A percentile compares a stretch with the other conserved stretches of the same genome.
phyloP scores from a whole-genome alignment of 1,139 yeast genomes.

The Geotrichum carabidarum region DNA sequence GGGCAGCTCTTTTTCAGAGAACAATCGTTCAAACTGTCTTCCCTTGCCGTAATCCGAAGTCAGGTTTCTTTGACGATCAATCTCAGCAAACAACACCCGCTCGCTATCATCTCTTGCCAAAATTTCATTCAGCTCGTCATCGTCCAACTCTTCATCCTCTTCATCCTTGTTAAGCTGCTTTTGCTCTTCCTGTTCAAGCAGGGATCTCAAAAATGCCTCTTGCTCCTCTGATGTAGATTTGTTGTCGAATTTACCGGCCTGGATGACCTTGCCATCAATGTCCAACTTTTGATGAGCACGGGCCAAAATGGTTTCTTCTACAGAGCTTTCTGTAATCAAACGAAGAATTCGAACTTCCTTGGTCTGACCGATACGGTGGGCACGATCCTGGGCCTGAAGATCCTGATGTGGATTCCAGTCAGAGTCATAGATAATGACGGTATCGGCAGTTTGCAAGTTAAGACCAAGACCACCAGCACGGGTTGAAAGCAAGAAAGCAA shows the following conservation, averaged over 20 bases:
- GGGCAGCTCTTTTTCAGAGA: slow-evolving; percentile 71
- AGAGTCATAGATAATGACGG: slow-evolving; percentile 91
- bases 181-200: slow-evolving; percentile 73
- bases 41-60: slow-evolving; percentile 41
- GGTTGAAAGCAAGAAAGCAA: slow-evolving; percentile 82
- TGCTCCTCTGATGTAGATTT: slow-evolving; percentile 96
- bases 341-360: slow-evolving; percentile 92
- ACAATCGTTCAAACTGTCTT: slow-evolving; percentile 48
- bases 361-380: slow-evolving; percentile 96
- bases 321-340: slow-evolving; percentile 86
- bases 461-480: slow-evolving; percentile 98
- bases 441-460: slow-evolving; percentile 93
- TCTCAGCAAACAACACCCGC: slow-evolving; percentile 52
- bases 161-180: slow-evolving; percentile 47
- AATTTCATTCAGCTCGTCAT: slow-evolving; percentile 78
- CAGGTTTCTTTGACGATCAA: slow-evolving; percentile 65
- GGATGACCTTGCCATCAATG: slow-evolving; percentile 96
- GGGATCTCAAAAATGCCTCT: slow-evolving; percentile 80
- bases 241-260: slow-evolving; percentile 97
- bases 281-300: slow-evolving; percentile 92
- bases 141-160: slow-evolving; percentile 52
- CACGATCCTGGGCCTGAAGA: slow-evolving; percentile 97
- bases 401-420: slow-evolving; percentile 99
- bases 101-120: slow-evolving; percentile 82
- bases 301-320: slow-evolving; percentile 89